A percentile compares a stretch with the other conserved stretches of the same genome.
Conservation (phyloP, 768 basidiomycete genomes). For the Cantharellus cinnabarinus region DNA sequence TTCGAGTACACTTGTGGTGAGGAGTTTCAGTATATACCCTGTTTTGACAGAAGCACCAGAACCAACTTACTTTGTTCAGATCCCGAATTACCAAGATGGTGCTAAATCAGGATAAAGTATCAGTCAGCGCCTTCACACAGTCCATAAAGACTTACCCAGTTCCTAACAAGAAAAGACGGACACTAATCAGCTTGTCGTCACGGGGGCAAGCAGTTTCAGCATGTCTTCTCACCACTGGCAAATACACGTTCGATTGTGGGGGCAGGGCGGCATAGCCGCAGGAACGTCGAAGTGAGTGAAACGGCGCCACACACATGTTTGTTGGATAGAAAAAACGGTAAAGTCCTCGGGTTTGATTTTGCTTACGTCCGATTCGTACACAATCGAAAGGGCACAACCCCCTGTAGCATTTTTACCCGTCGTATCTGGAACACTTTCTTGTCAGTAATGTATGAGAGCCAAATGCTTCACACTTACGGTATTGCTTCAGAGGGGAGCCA, state of each 20-base stretch:
- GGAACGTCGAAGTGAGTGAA: conserved; percentile 55
- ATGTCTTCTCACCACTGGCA: conserved; percentile 38
- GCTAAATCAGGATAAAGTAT: not conserved
- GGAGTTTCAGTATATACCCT: not conserved
- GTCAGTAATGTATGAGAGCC: not conserved
- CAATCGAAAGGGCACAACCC: conserved; percentile 51
- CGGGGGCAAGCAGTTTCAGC: conserved; percentile 6
- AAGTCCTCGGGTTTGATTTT: conserved; percentile 47
- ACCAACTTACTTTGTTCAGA: conserved; percentile 2
- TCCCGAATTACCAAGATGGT: conserved; percentile 24
- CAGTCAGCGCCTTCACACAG: not conserved
- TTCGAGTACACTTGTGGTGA: conserved; percentile 33
- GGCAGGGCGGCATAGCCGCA: conserved; percentile 43
- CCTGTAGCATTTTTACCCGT: conserved; percentile 30
- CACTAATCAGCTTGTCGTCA: not conserved
- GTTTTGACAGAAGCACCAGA: not conserved
- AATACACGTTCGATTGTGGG: conserved; percentile 32
- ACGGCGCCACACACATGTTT: conserved; percentile 52
- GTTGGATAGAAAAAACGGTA: conserved; percentile 52
- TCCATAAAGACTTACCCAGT: not conserved
- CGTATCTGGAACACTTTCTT: conserved; percentile 22
- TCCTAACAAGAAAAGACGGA: conserved; percentile 2
- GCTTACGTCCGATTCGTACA: conserved; percentile 44
- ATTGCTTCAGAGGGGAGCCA: conserved; percentile 15
- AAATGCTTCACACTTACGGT: conserved; percentile 12